These are phyloP conservation scores for Candida lessepsii DNA, from an alignment of 805 yeast species.

Conservation along the genomic window DNA sequence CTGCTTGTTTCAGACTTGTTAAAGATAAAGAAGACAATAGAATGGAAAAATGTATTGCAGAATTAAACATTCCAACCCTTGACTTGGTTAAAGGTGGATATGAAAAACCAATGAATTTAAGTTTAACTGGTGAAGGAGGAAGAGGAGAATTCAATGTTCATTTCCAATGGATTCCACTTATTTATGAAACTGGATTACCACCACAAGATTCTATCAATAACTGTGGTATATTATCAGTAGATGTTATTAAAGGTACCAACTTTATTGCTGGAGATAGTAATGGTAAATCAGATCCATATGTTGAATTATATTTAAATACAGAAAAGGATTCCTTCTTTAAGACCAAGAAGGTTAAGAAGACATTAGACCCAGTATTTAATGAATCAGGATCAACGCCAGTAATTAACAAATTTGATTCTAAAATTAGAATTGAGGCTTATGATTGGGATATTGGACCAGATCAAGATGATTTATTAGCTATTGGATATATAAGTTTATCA, in stretches of 20 bases:
- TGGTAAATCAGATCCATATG: constrained; percentile 93
- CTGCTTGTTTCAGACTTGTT: constrained; percentile 58
- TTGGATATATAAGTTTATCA: constrained; percentile 53
- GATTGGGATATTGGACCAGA: constrained; percentile 97
- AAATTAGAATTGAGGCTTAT: constrained; percentile 53
- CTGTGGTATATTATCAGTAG: constrained; percentile 66
- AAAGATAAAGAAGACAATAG: constrained; percentile 55
- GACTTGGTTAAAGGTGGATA: constrained; percentile 67
- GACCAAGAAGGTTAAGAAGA: constrained; percentile 80
- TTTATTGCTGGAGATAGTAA: constrained; percentile 84
- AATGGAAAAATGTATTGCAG: constrained; percentile 57
- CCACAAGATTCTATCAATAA: constrained; percentile 72
- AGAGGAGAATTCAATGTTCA: constrained; percentile 53
- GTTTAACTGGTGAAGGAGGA: constrained; percentile 51
- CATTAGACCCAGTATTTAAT: constrained; percentile 88
- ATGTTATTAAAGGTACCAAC: constrained; percentile 60
- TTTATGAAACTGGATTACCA: constrained; percentile 56
- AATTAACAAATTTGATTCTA: constrained; percentile 59
- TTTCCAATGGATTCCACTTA: constrained; percentile 77
- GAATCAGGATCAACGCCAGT: constrained; percentile 61
- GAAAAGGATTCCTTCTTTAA: constrained; percentile 58
- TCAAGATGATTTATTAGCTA: constrained; percentile 79
- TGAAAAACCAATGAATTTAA: constrained; percentile 55
- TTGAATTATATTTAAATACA: constrained; percentile 66
- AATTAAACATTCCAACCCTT: constrained; percentile 61